A percentile compares a stretch with the other conserved stretches of the same genome.
Evolutionary conservation across 2,329 filamentous ascomycete genomes (phyloP).

Genomic region (Penicillium sp.): DNA sequence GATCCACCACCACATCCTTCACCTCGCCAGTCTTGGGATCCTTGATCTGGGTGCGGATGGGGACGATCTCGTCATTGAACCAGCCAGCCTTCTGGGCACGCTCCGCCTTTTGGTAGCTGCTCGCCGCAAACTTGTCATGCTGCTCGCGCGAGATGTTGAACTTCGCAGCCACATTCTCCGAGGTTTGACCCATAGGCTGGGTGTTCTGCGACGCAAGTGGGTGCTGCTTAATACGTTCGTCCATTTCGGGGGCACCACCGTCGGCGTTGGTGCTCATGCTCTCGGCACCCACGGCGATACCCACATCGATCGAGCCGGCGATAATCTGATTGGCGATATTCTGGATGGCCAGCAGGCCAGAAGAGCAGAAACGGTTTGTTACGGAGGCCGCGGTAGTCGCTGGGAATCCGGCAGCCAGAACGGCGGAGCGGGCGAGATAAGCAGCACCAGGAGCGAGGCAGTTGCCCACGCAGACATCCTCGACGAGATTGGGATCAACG

Average conservation of each 20-base stretch:
- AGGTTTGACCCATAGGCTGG: conserved; percentile 89
- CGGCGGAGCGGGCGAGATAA: conserved; percentile 86
- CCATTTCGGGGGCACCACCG: conserved; percentile 80
- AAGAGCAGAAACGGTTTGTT: conserved; percentile 89
- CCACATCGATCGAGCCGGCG: conserved; percentile 86
- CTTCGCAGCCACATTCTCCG: conserved; percentile 88
- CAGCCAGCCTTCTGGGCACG: conserved; percentile 80
- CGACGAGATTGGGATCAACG: conserved; percentile 82
- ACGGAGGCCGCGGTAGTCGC: conserved; percentile 76
- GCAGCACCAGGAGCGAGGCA: conserved; percentile 87
- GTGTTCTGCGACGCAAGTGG: conserved; percentile 85
- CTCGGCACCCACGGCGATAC: conserved; percentile 88
- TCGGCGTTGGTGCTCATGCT: conserved; percentile 91
- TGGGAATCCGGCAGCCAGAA: conserved; percentile 84
- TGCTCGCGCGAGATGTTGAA: conserved; percentile 68
- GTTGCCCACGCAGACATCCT: conserved; percentile 86
- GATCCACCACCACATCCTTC: conserved; percentile 74
- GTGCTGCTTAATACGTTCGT: conserved; percentile 74
- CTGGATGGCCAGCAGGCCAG: conserved; percentile 83
- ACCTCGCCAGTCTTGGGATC: conserved; percentile 86
- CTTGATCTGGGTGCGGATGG: conserved; percentile 79
- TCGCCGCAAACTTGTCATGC: conserved; percentile 84
- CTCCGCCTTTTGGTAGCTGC: conserved; percentile 82
- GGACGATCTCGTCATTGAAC: conserved; percentile 84
- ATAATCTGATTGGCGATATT: conserved; percentile 92